Percentiles rank a stretch among this genome's conserved stretches.
Evolutionary conservation across 768 basidiomycete species (phyloP).

Genomic region (Rhizopogon rudus): DNA sequence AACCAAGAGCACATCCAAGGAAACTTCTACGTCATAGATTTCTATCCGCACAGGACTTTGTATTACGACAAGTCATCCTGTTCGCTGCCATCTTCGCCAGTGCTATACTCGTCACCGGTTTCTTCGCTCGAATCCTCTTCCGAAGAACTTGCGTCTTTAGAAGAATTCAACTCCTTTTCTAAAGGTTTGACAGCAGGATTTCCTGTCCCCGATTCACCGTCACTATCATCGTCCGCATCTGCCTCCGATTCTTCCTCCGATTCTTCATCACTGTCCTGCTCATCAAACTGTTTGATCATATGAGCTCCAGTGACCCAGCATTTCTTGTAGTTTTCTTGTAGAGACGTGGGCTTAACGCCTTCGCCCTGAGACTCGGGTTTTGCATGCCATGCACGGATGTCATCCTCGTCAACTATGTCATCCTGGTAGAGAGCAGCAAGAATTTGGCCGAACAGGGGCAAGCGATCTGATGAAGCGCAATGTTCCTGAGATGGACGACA

Average conservation of each 20-base stretch:
- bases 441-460: constrained; percentile 77
- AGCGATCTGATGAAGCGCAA: constrained; percentile 58
- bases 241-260: constrained; percentile 19
- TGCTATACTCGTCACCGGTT: background rate
- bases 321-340: constrained; percentile 54
- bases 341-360: constrained; percentile 33
- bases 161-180: background rate
- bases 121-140: constrained; percentile 19
- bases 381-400: constrained; percentile 84
- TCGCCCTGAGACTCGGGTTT: constrained; percentile 50
- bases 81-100: constrained; percentile 4
- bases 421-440: constrained; percentile 83
- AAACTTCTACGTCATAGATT: background rate
- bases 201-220: constrained; percentile 7
- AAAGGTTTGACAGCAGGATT: background rate
- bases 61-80: constrained; percentile 1
- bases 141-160: background rate
- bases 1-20: too few species aligned
- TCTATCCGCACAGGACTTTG: constrained; percentile 6
- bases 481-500: constrained; percentile 39
- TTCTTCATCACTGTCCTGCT: constrained; percentile 58
- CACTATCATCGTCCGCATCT: constrained; percentile 16
- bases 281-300: constrained; percentile 80
- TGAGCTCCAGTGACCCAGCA: constrained; percentile 66
- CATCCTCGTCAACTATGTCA: constrained; percentile 90